Base-by-base conservation (phyloP, 225 moss, liverwort and hornwort species). In the Rhytidiadelphus loreus region DNA sequence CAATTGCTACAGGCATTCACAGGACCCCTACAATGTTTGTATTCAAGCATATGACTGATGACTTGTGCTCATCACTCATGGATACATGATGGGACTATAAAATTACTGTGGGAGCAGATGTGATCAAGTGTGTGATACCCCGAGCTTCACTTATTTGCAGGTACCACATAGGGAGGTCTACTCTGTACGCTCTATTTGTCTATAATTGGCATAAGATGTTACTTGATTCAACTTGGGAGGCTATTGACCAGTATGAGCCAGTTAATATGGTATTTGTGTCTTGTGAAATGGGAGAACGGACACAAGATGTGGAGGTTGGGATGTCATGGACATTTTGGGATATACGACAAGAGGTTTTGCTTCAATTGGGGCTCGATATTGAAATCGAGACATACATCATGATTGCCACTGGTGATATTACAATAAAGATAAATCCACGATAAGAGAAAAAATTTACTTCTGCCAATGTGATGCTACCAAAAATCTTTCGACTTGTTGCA, bases 321-420 rank as follows among this genome's bases (percentile, higher is more conserved):
- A 39, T 69, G 69, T 69, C 2, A 0, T 39, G 69, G 69, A 69
- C 24, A 4, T 69, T 69, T 35, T 6, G 0, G 6, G 66, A 66
- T 5, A 66, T 66, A 37, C 12, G 5, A 37, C 21, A 37, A 0
- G 37, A 66, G 6, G 37, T 11, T 37, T 6, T 66, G 0, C 66
- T 66, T 7, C 12, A 66, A 66, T 0, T 37, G 0, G 37, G 66
- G 20, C 3, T 12, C 1, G 11, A 37, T 66, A 37, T 1, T 15
- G 6, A 37, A 3, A 37, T 0, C 1, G 2, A 66, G 66, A 21
- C 0, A 0, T 2, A 66, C 12, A 20, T 66, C 6, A 1, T 1
- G 66, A 66, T 66, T 37, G 2, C 12, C 6, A 37, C 6, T 0
- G 1, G 21, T 20, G 37, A 66, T 29, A 37, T 2, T 37, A 0